These are phyloP conservation scores for Pistacia integerrima DNA, from an alignment of 345 rosid species.

Conservation along the genomic window DNA sequence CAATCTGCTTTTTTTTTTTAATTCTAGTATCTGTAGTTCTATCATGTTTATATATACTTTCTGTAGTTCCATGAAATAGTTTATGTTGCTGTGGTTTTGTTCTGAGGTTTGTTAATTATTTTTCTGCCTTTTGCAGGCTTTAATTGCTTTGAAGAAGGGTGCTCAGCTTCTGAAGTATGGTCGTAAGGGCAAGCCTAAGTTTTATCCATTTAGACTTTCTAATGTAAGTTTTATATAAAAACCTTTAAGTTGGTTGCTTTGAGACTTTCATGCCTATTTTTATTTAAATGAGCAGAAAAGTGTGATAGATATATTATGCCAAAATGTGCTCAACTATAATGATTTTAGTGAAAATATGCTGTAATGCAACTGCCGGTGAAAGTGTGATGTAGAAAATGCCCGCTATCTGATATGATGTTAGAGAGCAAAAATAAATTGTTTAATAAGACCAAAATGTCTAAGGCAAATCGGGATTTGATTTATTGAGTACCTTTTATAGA, in stretches of 20 bases:
- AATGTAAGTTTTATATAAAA: conserved; percentile 52
- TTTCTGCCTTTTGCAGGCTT: conserved; percentile 55
- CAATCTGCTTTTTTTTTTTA: not conserved
- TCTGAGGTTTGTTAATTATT: not conserved
- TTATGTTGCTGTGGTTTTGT: not conserved
- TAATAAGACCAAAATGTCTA: not conserved
- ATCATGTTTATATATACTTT: not conserved
- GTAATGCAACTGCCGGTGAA: not conserved
- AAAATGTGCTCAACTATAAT: conserved; percentile 14
- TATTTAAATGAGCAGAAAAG: no score
- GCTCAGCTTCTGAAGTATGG: conserved; percentile 89
- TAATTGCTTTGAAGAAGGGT: conserved; percentile 89
- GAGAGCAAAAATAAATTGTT: not conserved
- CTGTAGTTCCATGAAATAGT: not conserved
- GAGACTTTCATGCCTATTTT: not conserved
- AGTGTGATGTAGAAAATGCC: not conserved
- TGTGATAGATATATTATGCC: not conserved
- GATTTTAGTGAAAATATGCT: no score
- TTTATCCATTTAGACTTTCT: conserved; percentile 88
- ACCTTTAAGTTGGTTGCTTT: conserved; percentile 11
- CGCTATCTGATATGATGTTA: not conserved
- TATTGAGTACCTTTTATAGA: not conserved
- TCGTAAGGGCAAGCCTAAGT: conserved; percentile 97
- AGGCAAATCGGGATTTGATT: not conserved
- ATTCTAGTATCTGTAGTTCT: not conserved